Conservation (phyloP, 495 filamentous ascomycete genomes). For the Aspergillus nidulans region DNA sequence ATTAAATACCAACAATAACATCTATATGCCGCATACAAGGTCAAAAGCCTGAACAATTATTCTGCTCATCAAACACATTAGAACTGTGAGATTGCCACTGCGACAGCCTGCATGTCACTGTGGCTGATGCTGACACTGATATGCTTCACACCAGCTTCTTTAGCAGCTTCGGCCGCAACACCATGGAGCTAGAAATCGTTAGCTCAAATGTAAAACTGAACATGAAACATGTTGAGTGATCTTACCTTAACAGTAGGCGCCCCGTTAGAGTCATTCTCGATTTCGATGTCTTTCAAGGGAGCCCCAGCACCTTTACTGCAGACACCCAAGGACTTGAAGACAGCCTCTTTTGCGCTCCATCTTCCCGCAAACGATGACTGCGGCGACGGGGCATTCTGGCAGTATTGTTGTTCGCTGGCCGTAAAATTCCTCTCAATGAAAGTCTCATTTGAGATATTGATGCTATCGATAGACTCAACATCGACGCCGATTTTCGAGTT, state of each 20-base stretch:
- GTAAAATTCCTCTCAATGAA: conserved; percentile 97
- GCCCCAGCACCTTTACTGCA: conserved; percentile 81
- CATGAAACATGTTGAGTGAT: conserved; percentile 4
- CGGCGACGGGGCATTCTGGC: conserved; percentile 67
- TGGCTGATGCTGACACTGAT: conserved; percentile 94
- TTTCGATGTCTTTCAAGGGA: conserved; percentile 90
- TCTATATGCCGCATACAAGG: conserved; percentile 4
- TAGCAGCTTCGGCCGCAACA: conserved; percentile 72
- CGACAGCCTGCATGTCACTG: conserved; percentile 85
- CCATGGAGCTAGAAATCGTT: conserved; percentile 67
- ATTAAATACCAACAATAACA: conserved; percentile 8
- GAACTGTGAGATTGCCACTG: conserved; percentile 80
- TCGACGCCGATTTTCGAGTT: conserved; percentile 90
- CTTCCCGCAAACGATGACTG: conserved; percentile 86
- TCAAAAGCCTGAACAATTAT: conserved; percentile 10
- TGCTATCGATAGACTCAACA: conserved; percentile 75
- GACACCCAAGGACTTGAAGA: conserved; percentile 97
- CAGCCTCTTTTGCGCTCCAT: conserved; percentile 97
- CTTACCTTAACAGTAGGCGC: conserved; percentile 82
- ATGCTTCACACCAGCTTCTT: conserved; percentile 76
- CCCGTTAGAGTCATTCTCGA: conserved; percentile 71
- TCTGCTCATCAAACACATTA: conserved; percentile 29
- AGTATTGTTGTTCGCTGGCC: conserved; percentile 73
- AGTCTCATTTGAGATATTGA: conserved; percentile 89
- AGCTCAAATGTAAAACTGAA: conserved; percentile 15